A percentile compares a stretch with the other conserved stretches of the same genome.
These are phyloP conservation scores for Oryza nivara DNA, from an alignment of 176 grass and related monocot species.

Conservation along the genomic window DNA sequence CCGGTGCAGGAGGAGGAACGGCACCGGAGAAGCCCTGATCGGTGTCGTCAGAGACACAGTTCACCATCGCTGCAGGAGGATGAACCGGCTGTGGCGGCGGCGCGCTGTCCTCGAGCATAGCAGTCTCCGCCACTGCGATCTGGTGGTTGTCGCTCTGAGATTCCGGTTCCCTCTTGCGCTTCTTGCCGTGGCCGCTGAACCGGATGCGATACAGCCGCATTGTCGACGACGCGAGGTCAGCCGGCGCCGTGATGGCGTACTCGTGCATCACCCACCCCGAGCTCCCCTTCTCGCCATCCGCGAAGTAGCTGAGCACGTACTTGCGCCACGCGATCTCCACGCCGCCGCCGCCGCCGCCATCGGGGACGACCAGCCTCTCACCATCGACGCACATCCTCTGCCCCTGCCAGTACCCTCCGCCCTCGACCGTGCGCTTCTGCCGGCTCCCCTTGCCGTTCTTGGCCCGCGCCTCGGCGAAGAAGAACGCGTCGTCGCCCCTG, in stretches of 20 bases:
- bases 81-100: too few species aligned
- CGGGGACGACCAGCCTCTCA: neutral
- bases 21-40: too few species aligned
- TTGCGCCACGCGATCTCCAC: neutral
- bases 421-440: neutral
- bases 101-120: neutral
- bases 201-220: neutral
- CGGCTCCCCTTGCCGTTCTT: too few species aligned
- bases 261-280: constrained; percentile 40
- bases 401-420: neutral
- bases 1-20: too few species aligned
- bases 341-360: neutral
- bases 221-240: neutral
- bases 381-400: neutral
- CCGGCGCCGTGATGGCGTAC: constrained; percentile 14
- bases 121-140: too few species aligned
- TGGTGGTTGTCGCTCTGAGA: too few species aligned
- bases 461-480: neutral
- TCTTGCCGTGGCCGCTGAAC: neutral
- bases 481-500: constrained; percentile 2
- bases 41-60: too few species aligned
- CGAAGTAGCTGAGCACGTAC: neutral
- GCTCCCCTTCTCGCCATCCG: neutral
- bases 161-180: too few species aligned
- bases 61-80: too few species aligned